Evolutionary conservation across 306 rosid species (phyloP).

Genomic region (Ochetophila trinervis): DNA sequence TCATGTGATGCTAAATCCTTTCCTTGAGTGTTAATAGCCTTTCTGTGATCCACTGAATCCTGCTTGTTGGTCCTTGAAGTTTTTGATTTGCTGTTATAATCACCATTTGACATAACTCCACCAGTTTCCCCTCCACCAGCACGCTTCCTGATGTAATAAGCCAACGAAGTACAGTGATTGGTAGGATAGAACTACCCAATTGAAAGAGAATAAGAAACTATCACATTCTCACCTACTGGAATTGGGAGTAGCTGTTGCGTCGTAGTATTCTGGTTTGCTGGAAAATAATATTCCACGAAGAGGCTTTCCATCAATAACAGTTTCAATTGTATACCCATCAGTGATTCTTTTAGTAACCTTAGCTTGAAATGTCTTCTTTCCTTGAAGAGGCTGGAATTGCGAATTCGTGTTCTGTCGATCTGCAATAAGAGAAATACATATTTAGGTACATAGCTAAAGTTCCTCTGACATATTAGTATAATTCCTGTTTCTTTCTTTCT

Average conservation of each 20-base stretch:
- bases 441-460: slow-evolving; percentile 30
- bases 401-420: slow-evolving; percentile 44
- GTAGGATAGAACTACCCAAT: too few species aligned
- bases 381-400: slow-evolving; percentile 38
- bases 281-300: slow-evolving; percentile 75
- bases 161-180: background rate
- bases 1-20: slow-evolving; percentile 34
- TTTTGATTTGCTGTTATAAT: slow-evolving; percentile 43
- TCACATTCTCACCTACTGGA: slow-evolving; percentile 49
- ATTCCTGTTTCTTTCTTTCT: background rate
- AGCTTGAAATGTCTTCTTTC: slow-evolving; percentile 74
- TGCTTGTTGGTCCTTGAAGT: slow-evolving; percentile 34
- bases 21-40: slow-evolving; percentile 28
- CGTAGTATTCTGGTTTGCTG: slow-evolving; percentile 42
- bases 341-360: slow-evolving; percentile 58
- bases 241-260: slow-evolving; percentile 33
- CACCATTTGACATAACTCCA: slow-evolving; percentile 45
- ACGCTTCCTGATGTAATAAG: slow-evolving; percentile 67
- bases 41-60: slow-evolving; percentile 39
- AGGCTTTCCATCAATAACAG: slow-evolving; percentile 88
- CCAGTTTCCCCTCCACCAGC: slow-evolving; percentile 45
- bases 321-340: slow-evolving; percentile 71
- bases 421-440: slow-evolving; percentile 33
- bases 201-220: background rate
- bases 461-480: too few species aligned